These are phyloP conservation scores for Oxyria digyna DNA, from an alignment of 148 eudicot species.

Conservation along the genomic window DNA sequence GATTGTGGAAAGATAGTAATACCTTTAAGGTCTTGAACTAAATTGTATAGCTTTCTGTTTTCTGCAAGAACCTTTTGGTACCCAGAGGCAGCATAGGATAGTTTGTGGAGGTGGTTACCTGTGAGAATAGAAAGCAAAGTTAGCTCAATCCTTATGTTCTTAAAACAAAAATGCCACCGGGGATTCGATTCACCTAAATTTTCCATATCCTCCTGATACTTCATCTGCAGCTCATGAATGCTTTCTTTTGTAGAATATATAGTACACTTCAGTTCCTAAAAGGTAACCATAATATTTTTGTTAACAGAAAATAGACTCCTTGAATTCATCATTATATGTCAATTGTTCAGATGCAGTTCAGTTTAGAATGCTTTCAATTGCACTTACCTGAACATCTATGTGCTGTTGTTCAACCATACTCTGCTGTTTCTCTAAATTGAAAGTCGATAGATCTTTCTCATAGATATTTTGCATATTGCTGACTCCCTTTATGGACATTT, in stretches of 20 bases:
- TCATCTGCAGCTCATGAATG: constrained; percentile 42
- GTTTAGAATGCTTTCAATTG: neutral
- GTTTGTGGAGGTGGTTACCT: constrained; percentile 51
- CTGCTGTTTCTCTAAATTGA: constrained; percentile 1
- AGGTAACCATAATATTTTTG: neutral
- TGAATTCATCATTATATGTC: too few relatives aligned
- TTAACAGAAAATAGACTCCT: neutral
- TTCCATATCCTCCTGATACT: constrained; percentile 54
- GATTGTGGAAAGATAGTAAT: constrained; percentile 4
- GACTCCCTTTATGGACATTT: neutral
- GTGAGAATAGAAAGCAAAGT: neutral
- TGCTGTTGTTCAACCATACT: neutral
- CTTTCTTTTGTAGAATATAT: constrained; percentile 47
- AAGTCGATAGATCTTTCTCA: constrained; percentile 1
- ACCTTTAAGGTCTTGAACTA: constrained; percentile 97
- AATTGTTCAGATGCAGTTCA: too few relatives aligned
- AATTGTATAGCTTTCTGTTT: constrained; percentile 82
- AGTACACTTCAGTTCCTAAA: constrained; percentile 49
- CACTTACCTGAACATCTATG: neutral
- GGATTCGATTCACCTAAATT: constrained; percentile 33
- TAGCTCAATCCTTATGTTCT: neutral
- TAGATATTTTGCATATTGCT: too few relatives aligned
- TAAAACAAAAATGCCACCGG: neutral
- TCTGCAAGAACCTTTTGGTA: constrained; percentile 82
- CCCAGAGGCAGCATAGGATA: constrained; percentile 72